Base-by-base conservation (phyloP, 1,284 basidiomycete genomes). In the Psilocybe mexicana region DNA sequence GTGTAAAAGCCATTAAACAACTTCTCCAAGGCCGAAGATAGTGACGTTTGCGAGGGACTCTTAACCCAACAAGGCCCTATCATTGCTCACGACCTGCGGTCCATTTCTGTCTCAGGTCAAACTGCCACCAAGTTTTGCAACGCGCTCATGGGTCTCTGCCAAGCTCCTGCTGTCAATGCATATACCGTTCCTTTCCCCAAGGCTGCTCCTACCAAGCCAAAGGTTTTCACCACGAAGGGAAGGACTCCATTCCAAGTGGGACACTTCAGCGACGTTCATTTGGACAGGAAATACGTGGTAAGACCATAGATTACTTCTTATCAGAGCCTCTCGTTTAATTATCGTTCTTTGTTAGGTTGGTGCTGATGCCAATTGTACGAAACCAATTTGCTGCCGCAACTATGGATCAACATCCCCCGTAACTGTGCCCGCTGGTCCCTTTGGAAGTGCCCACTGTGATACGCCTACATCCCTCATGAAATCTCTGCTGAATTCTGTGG, bases 91-190 rank as follows among this genome's bases (percentile, higher is more conserved):
- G 78, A 78, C 55, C 68, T 87, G 23, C 78, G 84, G 10, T 70
- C 70, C 24, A 84, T 86, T 64, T 74, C 73, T 18, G 63, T 76
- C 11, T 68, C 71, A 10, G 77, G 79, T 3, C 74, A 76, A 53
- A 82, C 83, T 0, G 77, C 82, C 0, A 77, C 76, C n/a, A 79
- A 80, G 58, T 76, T 87, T 55, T 86, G 85, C 68, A 77, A 80
- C 52, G 78, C 80, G 2, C 68, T 85, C 6, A 74, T 86, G 50
- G 84, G 84, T 6, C 72, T 85, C 28, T 86, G 85, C 63, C 74
- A 79, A 50, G 72, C 72, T 2, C 76, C 77, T 23, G 66, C 74
- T 0, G 75, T 82, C 24, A 78, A 75, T 52, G 60, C 69, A 3
- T 79, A 75, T 65, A 70, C 66, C 3, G 75, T 85, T 7, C 67